A percentile compares a stretch with the other conserved stretches of the same genome.
Conservation (phyloP, 2,329 filamentous ascomycete species). For the Fusarium heterosporum region DNA sequence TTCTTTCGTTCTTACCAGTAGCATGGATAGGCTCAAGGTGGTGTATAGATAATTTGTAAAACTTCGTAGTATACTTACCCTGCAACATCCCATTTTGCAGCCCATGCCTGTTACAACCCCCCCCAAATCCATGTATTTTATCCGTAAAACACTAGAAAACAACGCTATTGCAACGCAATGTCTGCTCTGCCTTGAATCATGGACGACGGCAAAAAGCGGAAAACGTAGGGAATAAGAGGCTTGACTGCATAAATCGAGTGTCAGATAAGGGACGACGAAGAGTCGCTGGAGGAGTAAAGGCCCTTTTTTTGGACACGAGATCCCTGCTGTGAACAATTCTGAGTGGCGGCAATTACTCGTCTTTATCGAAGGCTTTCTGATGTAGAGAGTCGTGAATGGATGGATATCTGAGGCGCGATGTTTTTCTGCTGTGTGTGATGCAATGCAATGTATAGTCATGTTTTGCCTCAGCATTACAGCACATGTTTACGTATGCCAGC, state of each 20-base stretch:
- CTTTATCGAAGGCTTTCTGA: not conserved
- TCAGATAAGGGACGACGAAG: conserved; percentile 3
- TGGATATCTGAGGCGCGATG: conserved; percentile 2
- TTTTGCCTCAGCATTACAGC: conserved; percentile 35
- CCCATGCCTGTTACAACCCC: conserved; percentile 11
- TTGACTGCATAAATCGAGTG: conserved; percentile 4
- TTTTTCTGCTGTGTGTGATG: conserved; percentile 1
- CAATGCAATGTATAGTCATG: conserved; percentile 15
- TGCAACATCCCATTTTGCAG: conserved; percentile 34
- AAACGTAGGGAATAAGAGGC: conserved; percentile 40
- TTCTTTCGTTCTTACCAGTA: not conserved
- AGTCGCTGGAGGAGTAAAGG: conserved; percentile 15
- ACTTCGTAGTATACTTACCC: conserved; percentile 43
- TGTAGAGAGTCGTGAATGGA: not conserved
- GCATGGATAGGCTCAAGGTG: conserved; percentile 19
- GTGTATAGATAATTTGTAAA: conserved; percentile 28
- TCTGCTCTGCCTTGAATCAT: conserved; percentile 1
- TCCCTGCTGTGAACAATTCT: conserved; percentile 19
- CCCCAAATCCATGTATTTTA: conserved; percentile 11
- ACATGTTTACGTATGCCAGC: conserved; percentile 8
- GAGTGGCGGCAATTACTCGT: not conserved
- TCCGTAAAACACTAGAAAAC: not conserved
- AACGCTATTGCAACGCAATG: conserved; percentile 28
- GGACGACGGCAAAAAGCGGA: conserved; percentile 39
- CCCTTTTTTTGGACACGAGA: conserved; percentile 37